Evolutionary conservation across 768 basidiomycete species (phyloP), one percentile per base, ranked within the genome.

Genomic region (Albatrellus ellisii): DNA sequence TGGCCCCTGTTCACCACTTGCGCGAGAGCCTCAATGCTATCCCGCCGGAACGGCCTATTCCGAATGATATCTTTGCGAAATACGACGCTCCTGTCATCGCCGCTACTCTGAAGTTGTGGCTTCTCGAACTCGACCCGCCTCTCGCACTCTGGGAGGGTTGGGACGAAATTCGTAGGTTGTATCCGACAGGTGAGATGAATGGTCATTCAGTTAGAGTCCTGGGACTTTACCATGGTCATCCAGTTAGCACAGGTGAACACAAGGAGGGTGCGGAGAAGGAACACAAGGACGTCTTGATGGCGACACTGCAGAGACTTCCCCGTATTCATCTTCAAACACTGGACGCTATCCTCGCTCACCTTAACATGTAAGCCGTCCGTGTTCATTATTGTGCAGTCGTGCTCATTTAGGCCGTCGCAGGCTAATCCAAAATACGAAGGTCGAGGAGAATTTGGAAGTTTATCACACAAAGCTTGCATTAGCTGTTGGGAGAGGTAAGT

Each of bases 31-130:
- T 97, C 41, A 94, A 95, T 56, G 74, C 70, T 8, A 61, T 84
- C n/a, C 78, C 73, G 6, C 57, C 69, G 39, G 69, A 62, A 45
- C 59, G 66, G 24, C 63, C 68, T 33, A 64, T 75, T 24, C 61
- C 72, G 5, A 48, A 61, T 9, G 67, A 79, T 17, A 73, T 84
- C 48, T 63, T 86, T 12, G 66, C 68, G 21, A 77, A 77, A 48
- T 88, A 83, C 56, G 89, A 97, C 53, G 70, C 82, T 0, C 89
- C 92, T 12, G 77, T 94, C 15, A 72, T 94, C 24, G 91, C 92
- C 2, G 78, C 79, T 42, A 68, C 77, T 11, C 61, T 92, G 54
- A 97, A 92, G 62, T 63, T 98, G 11, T 97, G 89, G 86, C 56
- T 79, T 18, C 67, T 95, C n/a, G 92, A 98, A 58, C 71, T 98